Evolutionary conservation across 1,284 basidiomycete species (phyloP).

Genomic region (Flammula alnicola): DNA sequence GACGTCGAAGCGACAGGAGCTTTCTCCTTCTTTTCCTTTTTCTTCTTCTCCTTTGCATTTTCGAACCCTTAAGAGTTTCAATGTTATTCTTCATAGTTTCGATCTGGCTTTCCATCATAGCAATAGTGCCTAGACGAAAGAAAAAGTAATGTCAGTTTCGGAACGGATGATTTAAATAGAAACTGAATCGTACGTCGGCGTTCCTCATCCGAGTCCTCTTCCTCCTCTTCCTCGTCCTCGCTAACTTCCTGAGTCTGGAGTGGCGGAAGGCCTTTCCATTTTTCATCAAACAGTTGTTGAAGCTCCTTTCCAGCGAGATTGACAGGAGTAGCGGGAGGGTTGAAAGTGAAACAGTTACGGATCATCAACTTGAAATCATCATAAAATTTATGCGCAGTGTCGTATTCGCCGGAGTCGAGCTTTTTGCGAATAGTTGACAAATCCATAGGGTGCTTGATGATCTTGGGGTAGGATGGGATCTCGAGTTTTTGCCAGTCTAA

Average conservation of each 20-base stretch:
- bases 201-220: constrained; percentile 42
- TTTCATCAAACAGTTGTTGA: constrained; percentile 88
- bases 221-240: constrained; percentile 38
- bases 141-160: constrained; percentile 23
- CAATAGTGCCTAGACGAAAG: constrained; percentile 59
- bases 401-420: constrained; percentile 78
- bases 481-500: constrained; percentile 81
- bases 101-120: constrained; percentile 75
- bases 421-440: constrained; percentile 87
- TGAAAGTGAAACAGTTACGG: constrained; percentile 92
- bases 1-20: constrained; percentile 65
- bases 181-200: constrained; percentile 54
- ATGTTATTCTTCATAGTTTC: constrained; percentile 71
- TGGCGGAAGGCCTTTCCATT: constrained; percentile 83
- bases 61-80: constrained; percentile 60
- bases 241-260: constrained; percentile 55
- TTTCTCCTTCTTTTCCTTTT: constrained; percentile 63
- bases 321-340: constrained; percentile 87
- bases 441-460: constrained; percentile 96
- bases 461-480: constrained; percentile 85
- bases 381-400: constrained; percentile 78
- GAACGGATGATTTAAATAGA: constrained; percentile 1
- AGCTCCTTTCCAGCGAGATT: constrained; percentile 83
- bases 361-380: constrained; percentile 95
- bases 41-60: constrained; percentile 65